Percentiles rank a stretch among this genome's conserved stretches.
These are phyloP conservation scores for Paracoccidioides brasiliensis DNA, from an alignment of 2,329 filamentous ascomycete species.

Conservation along the genomic window DNA sequence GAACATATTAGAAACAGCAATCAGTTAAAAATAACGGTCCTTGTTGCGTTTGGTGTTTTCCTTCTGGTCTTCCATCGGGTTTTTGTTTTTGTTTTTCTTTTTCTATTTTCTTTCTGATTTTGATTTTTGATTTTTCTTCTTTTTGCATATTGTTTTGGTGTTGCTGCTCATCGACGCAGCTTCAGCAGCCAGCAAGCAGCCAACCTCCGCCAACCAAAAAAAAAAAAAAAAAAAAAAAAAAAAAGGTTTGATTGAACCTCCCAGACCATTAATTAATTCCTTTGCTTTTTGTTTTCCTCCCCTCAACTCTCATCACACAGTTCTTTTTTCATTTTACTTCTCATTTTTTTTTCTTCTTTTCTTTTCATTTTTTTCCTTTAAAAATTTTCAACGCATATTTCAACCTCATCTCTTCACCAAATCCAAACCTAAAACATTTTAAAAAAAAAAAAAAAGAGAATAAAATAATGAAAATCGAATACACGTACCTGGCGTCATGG, in stretches of 20 bases:
- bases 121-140: background rate
- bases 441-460: slow-evolving; percentile 1
- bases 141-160: background rate
- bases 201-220: background rate
- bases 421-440: background rate
- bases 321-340: background rate
- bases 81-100: slow-evolving; percentile 8
- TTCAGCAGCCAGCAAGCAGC: background rate
- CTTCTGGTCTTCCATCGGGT: background rate
- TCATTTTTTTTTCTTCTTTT: background rate
- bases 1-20: slow-evolving; percentile 11
- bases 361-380: no score
- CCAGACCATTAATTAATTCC: background rate
- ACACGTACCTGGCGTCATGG: slow-evolving; percentile 77
- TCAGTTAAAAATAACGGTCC: background rate
- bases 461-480: background rate
- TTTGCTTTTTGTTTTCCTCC: background rate
- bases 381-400: no score
- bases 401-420: no score
- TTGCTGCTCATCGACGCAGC: background rate
- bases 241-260: background rate
- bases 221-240: background rate
- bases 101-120: background rate
- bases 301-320: no score
- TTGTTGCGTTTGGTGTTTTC: background rate